These are phyloP conservation scores for Cercospora sojina DNA, from an alignment of 2,329 filamentous ascomycete genomes.

Conservation along the genomic window DNA sequence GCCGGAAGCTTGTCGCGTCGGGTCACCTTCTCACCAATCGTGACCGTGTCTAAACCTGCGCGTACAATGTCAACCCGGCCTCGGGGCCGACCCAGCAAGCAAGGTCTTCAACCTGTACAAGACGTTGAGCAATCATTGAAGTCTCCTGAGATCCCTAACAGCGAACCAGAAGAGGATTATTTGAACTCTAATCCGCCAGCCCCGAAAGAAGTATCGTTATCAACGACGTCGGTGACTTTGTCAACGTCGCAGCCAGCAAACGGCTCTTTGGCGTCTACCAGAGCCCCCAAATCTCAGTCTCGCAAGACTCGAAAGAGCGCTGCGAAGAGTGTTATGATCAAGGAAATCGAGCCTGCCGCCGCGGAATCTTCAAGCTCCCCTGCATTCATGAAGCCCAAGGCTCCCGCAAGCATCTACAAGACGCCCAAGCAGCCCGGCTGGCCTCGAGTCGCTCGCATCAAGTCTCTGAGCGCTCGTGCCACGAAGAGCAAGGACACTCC, in stretches of 20 bases:
- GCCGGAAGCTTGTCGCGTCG: conserved; percentile 8
- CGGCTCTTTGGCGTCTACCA: neutral
- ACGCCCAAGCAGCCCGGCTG: conserved; percentile 14
- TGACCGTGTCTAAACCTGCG: conserved; percentile 11
- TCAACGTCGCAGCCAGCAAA: neutral
- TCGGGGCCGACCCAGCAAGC: neutral
- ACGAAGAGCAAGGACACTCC: conserved; percentile 11
- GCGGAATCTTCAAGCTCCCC: conserved; percentile 8
- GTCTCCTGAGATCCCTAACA: conserved; percentile 1
- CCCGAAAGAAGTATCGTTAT: neutral
- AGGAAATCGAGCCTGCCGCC: neutral
- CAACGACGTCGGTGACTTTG: neutral
- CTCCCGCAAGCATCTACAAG: conserved; percentile 13
- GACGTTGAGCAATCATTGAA: neutral
- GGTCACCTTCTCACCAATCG: conserved; percentile 17
- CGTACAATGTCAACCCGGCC: neutral
- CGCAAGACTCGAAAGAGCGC: neutral
- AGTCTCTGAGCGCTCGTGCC: neutral
- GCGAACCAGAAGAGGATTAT: neutral
- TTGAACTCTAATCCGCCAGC: neutral
- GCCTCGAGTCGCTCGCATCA: conserved; percentile 15
- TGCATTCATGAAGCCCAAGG: conserved; percentile 7
- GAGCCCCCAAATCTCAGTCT: neutral
- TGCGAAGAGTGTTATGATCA: neutral
- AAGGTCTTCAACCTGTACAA: neutral